Base-by-base conservation (phyloP, 768 basidiomycete species). In the Boletus fagicola region DNA sequence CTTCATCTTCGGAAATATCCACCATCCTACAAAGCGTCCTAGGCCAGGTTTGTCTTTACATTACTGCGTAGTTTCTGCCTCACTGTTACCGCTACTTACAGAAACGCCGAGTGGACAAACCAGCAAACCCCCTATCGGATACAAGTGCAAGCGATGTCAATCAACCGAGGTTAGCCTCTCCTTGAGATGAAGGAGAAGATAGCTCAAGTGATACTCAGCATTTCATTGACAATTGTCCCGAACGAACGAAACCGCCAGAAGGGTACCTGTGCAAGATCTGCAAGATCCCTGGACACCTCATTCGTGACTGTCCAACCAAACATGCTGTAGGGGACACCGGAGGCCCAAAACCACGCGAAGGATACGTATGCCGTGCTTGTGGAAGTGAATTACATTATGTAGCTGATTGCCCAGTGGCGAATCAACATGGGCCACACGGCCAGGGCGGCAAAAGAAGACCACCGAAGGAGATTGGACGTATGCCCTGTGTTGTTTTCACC, bases 311-410 rank as follows among this genome's bases (percentile, higher is more conserved):
- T 72, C 94, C 95, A 2, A 86, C 87, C 11, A 83, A 82, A 68
- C 80, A 89, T 62, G 85, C 85, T 24, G 76, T 83, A 5, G 92
- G 91, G 13, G 91, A 94, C 67, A 92, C 90, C 2, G 91, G 90
- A 15, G 90, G 90, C 10, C 82, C 78, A 44, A 91, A 91, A 66
- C 92, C 93, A 8, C 88, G 81, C 49, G 81, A 86, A 58, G 92
- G 91, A 53, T 98, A 98, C 65, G 82, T 90, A 13, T 98, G 95
- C 74, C 83, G 92, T 39, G 92, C 93, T 2, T 98, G 95, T 71
- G 93, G 89, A 39, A 92, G 89, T 66, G 88, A 88, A 58, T 75
- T 79, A 7, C 96, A 98, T 75, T 90, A 84, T 65, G 81, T 98
- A 49, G 85, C 92, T 48, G 94, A 98, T 65, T 98, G 96, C 65